Evolutionary conservation across 257 asterid genomes (phyloP).

Genomic region (Echites panduratus): DNA sequence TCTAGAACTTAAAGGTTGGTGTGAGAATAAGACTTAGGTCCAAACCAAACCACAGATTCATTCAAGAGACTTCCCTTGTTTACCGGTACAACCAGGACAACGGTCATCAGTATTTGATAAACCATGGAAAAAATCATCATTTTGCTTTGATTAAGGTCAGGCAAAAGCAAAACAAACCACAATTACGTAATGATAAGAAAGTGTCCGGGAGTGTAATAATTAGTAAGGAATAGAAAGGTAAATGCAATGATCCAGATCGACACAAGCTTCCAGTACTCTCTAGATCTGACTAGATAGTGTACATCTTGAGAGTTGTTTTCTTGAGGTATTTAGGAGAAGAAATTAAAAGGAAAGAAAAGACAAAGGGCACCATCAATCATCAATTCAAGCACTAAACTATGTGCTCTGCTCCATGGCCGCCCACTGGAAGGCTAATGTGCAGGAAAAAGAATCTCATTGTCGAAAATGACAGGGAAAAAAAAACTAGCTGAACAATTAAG

Average conservation of each 20-base stretch:
- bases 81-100: background rate
- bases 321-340: background rate
- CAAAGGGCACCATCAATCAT: background rate
- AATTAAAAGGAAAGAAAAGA: background rate
- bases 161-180: too few species aligned
- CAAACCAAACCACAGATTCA: background rate
- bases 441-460: background rate
- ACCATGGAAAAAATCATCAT: background rate
- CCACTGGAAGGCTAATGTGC: conserved; percentile 12
- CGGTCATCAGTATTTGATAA: too few species aligned
- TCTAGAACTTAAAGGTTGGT: too few species aligned
- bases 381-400: background rate
- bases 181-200: too few species aligned
- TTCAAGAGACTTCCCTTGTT: background rate
- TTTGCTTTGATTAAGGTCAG: too few species aligned
- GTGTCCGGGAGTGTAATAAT: too few species aligned
- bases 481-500: background rate
- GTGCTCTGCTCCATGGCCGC: conserved; percentile 4
- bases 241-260: too few species aligned
- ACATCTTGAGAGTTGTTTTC: too few species aligned
- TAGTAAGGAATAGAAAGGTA: too few species aligned
- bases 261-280: too few species aligned
- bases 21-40: background rate
- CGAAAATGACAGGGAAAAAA: background rate
- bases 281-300: too few species aligned